Evolutionary conservation across 176 grass and related monocot genomes (phyloP).

Genomic region (Triticum turgidum): DNA sequence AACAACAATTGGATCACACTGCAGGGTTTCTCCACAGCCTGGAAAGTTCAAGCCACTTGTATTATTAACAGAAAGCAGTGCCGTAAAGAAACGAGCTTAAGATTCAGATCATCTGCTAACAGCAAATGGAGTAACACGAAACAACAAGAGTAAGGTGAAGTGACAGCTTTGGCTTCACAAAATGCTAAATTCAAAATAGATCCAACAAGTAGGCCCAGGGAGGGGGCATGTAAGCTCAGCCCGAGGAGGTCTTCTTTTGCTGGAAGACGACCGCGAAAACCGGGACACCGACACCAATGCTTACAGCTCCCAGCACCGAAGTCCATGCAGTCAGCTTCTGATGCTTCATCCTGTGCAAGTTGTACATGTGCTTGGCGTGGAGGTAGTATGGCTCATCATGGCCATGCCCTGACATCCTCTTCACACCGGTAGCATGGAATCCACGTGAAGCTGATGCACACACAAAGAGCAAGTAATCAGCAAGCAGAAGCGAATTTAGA

Average conservation of each 20-base stretch:
- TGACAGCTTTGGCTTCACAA: conserved; percentile 34
- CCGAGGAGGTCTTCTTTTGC: conserved; percentile 79
- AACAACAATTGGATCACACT: not conserved
- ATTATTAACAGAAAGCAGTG: conserved; percentile 45
- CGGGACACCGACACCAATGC: conserved; percentile 66
- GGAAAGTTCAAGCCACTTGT: conserved; percentile 42
- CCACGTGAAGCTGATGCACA: conserved; percentile 51
- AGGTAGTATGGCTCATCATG: conserved; percentile 68
- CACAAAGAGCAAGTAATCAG: conserved; percentile 2
- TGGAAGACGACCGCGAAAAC: conserved; percentile 70
- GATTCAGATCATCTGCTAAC: conserved; percentile 35
- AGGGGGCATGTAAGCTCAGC: conserved; percentile 31
- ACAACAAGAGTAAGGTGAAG: conserved; percentile 31
- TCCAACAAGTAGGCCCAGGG: conserved; percentile 6
- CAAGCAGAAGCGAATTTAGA: not conserved
- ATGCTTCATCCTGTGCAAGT: conserved; percentile 87
- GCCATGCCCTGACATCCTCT: conserved; percentile 76
- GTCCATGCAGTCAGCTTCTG: conserved; percentile 56
- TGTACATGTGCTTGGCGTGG: conserved; percentile 98
- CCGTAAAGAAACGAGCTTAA: conserved; percentile 31
- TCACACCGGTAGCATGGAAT: conserved; percentile 72
- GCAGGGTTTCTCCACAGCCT: conserved; percentile 26
- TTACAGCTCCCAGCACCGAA: conserved; percentile 43
- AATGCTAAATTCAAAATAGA: conserved; percentile 27
- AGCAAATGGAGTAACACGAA: conserved; percentile 28